phyloP scores from a whole-genome alignment of 768 basidiomycete genomes.

The Auricularia heimuer region DNA sequence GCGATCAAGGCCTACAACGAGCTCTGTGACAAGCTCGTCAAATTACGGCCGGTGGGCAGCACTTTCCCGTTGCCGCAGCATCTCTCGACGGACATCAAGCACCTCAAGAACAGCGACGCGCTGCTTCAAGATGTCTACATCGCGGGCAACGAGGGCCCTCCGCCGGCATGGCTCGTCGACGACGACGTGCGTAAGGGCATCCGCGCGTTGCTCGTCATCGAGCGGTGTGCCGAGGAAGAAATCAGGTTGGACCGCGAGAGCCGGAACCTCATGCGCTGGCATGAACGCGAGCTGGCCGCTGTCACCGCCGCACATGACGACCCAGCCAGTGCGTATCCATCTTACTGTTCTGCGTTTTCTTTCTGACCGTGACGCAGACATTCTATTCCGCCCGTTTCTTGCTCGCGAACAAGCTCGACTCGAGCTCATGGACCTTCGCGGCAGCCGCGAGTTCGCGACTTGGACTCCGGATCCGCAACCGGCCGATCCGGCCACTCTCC shows the following conservation, averaged over 20 bases:
- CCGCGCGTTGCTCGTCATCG: slow-evolving; percentile 16
- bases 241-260: slow-evolving; percentile 18
- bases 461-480: no score
- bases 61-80: slow-evolving; percentile 24
- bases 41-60: slow-evolving; percentile 15
- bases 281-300: slow-evolving; percentile 14
- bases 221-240: slow-evolving; percentile 24
- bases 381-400: no score
- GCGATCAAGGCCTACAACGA: slow-evolving; percentile 23
- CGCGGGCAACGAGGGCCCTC: slow-evolving; percentile 2
- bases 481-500: no score
- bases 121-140: slow-evolving; percentile 33
- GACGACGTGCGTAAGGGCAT: slow-evolving; percentile 23
- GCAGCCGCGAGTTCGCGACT: no score
- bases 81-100: slow-evolving; percentile 22
- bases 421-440: no score
- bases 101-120: slow-evolving; percentile 7
- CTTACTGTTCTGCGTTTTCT: neutral
- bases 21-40: slow-evolving; percentile 18
- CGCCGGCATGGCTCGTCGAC: slow-evolving; percentile 27
- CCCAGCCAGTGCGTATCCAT: neutral
- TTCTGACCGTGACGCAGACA: no score
- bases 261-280: slow-evolving; percentile 29
- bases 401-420: no score
- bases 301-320: neutral